phyloP scores from a whole-genome alignment of 2,329 filamentous ascomycete genomes.

The Trichoderma breve region DNA sequence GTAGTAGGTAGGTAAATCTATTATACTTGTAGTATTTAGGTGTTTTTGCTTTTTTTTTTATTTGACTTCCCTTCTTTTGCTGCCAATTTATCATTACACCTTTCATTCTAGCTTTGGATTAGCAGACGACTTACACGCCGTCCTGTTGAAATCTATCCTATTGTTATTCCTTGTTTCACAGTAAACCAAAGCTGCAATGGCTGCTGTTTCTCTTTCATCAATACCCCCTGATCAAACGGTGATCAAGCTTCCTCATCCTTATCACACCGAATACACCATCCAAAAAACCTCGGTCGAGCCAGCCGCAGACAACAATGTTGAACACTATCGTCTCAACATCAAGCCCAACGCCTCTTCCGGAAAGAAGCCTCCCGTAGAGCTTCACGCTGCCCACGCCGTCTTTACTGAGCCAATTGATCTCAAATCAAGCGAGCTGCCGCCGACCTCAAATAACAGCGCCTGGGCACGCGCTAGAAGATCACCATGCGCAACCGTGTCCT shows the following conservation, averaged over 20 bases:
- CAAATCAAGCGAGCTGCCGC: slow-evolving; percentile 49
- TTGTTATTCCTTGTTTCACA: neutral
- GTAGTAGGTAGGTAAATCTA: too few species aligned
- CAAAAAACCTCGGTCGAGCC: slow-evolving; percentile 29
- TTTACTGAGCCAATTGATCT: slow-evolving; percentile 48
- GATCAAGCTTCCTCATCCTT: slow-evolving; percentile 51
- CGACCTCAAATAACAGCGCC: slow-evolving; percentile 53
- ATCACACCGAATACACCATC: slow-evolving; percentile 46
- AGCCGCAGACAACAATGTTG: neutral
- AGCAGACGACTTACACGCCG: neutral
- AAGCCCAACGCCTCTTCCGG: slow-evolving; percentile 28
- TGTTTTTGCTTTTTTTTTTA: neutral
- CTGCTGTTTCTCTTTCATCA: slow-evolving; percentile 28
- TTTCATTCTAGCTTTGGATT: neutral
- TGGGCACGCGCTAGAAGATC: slow-evolving; percentile 57
- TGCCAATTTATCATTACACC: neutral
- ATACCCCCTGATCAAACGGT: slow-evolving; percentile 38
- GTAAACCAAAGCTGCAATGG: slow-evolving; percentile 23
- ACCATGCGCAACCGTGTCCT: slow-evolving; percentile 45
- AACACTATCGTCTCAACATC: slow-evolving; percentile 37
- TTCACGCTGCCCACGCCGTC: slow-evolving; percentile 38
- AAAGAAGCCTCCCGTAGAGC: slow-evolving; percentile 31
- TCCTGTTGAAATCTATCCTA: neutral
- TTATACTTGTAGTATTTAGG: neutral
- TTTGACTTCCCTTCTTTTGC: neutral